Base-by-base conservation (phyloP, 2,329 filamentous ascomycete species). In the Phialophora expanda region DNA sequence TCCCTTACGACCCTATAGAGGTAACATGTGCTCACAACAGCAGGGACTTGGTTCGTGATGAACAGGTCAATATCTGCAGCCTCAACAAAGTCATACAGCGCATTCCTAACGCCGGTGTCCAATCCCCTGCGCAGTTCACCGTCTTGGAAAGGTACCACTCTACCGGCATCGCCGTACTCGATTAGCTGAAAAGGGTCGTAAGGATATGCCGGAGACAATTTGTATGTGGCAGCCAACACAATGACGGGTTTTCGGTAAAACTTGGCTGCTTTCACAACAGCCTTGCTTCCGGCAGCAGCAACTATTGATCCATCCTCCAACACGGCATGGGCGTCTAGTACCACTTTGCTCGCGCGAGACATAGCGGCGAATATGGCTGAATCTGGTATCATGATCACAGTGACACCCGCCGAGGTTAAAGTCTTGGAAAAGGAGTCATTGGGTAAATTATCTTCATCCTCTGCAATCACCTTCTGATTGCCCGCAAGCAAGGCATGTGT, bases 311-410 rank as follows among this genome's bases (percentile, higher is more conserved):
- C 95, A 73, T 96, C 95, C 57, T 92, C 91, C 54, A 96, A 87
- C 30, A 99, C 91, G 3, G 91, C 90, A 74, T 93, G 90, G 5
- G 94, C 94, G 12, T 91, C 90, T 6, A 99, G 83, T 56, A 99
- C 91, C 67, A 99, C 94, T 81, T 97, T 97, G 83, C 94, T 96
- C 73, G 97, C 92, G 66, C 90, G 88, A 8, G 93, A 91, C 91
- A 99, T 98, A 74, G 98, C 91, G 0, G 93, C 93, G 80, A 93
- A 96, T 61, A 96, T 86, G 9, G 92, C 91, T 7, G 89, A 90
- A 77, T 96, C 93, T 51, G 92, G 88, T 62, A 98, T 89, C 66
- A 91, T 86, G 72, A 97, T 90, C 50, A 96, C 90, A 1, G 87
- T 90, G 62, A 96, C 90, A 28, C 93, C 93, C 41, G 89, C 87